Evolutionary conservation across 768 basidiomycete species (phyloP), one percentile per base, ranked within the genome.

Genomic region (Boletus speciosus): DNA sequence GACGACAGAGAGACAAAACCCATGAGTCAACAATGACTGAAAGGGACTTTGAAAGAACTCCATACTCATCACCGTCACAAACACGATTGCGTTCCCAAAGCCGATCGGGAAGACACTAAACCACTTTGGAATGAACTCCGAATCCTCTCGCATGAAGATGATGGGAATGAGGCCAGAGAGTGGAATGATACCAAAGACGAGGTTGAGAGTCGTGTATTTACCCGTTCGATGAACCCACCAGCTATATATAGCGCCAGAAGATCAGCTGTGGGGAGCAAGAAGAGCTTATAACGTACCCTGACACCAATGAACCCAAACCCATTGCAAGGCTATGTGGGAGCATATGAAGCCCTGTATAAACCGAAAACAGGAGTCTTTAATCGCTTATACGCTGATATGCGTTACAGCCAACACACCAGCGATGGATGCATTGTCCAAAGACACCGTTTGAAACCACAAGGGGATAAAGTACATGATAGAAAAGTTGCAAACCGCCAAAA

Each of bases 21-120:
- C 23, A 25, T 35, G 12, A n/a, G 35, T 38, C 16, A 41, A 29
- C 15, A 15, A n/a, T n/a, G 19, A 15, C 6, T 14, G n/a, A 12
- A 10, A 42, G 8, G 9, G 23, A n/a, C 12, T 25, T 34, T 21
- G 5, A 19, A 32, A 16, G 5, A 19, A 40, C 11, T 19, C 4
- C 59, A n/a, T 53, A 61, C 57, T 53, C 10, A 59, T 15, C 14
- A 50, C 47, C 5, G 51, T 59, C 46, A 47, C 37, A 39, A 59
- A 50, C 10, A 65, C 58, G 14, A 66, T 32, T 14, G 53, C 41
- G 8, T 52, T 63, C 29, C 61, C 61, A 39, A 55, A 55, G 7
- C 56, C 59, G 7, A 65, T 39, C 6, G 63, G 62, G 25, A 63
- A 50, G 32, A 59, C 35, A n/a, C 55, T 55, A 2, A 61, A 21